A percentile compares a stretch with the other conserved stretches of the same genome.
These are phyloP conservation scores for Boletus edulis DNA, from an alignment of 768 basidiomycete species.

Conservation along the genomic window DNA sequence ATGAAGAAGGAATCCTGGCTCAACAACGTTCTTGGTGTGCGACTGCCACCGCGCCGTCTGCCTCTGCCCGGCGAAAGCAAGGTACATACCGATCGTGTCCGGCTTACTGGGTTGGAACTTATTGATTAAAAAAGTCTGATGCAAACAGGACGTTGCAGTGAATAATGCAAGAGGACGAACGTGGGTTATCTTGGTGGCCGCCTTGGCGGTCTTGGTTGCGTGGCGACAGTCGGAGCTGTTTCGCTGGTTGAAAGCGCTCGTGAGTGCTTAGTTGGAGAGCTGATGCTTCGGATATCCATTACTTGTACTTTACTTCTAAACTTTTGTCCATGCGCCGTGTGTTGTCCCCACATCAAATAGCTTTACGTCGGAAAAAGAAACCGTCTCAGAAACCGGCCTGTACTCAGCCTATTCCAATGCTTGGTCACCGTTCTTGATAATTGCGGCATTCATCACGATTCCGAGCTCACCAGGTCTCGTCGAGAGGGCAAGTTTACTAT, in stretches of 20 bases:
- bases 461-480: too few relatives aligned
- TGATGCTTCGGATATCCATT: neutral
- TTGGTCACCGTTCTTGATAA: too few relatives aligned
- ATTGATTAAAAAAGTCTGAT: slow-evolving; percentile 12
- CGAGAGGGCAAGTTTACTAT: too few relatives aligned
- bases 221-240: slow-evolving; percentile 1
- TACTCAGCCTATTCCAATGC: too few relatives aligned
- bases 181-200: slow-evolving; percentile 7
- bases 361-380: too few relatives aligned
- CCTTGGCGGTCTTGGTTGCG: slow-evolving; percentile 5
- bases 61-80: slow-evolving; percentile 6
- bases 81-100: neutral
- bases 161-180: neutral
- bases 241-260: slow-evolving; percentile 1
- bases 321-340: neutral
- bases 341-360: neutral
- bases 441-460: too few relatives aligned
- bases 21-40: slow-evolving; percentile 6
- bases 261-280: slow-evolving; percentile 14
- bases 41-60: slow-evolving; percentile 23
- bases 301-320: too few relatives aligned
- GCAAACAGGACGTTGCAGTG: slow-evolving; percentile 1
- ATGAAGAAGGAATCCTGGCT: slow-evolving; percentile 26
- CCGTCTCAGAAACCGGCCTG: too few relatives aligned
- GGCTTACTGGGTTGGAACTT: neutral